Evolutionary conservation across 106 monocot genomes (phyloP), one percentile per base, ranked within the genome.

Genomic region (Platanthera zijinensis): DNA sequence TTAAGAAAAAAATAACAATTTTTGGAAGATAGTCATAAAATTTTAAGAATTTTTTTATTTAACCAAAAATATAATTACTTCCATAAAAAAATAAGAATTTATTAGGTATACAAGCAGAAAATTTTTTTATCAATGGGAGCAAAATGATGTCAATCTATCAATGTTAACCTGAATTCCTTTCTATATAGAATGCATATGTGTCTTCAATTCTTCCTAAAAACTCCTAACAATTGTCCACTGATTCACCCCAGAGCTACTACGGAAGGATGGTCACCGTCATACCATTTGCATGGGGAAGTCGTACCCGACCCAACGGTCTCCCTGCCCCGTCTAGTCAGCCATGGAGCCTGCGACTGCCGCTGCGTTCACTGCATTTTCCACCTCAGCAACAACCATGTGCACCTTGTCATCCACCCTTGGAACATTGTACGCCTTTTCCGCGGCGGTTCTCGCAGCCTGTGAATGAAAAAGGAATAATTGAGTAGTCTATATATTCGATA

Each of bases 391-490:
- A 46, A 87, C 76, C 57, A 74, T 88, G 74, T 88, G 88, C 19
- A 91, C 90, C 71, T 83, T 85, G 3, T 86, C 90, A 73, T 91
- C 90, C 46, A 88, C 90, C 77, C 82, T 87, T 0, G 85, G 82
- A 7, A 82, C 77, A 45, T 85, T 74, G 78, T 74, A 88, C 46
- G 90, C 86, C 76, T 72, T 85, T 72, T 75, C 81, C 39, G 90
- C 81, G 69, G 90, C 88, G 52, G 84, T 76, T 46, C 90, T 75
- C 72, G 90, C 90, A 80, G 88, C 90, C 90, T 91, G 83, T 63
- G n/a, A 4, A 6, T 30, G 12, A 39, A 67, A 39, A 0, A 8
- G 5, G 30, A 3, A 32, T 1, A 67, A 12, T 32, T 3, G 32
- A 39, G 9, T 11, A 67, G 25, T 67, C 2, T 39, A 67, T 25